Conservation (phyloP, 257 asterid species). For the Paraleonurus japonicus region DNA sequence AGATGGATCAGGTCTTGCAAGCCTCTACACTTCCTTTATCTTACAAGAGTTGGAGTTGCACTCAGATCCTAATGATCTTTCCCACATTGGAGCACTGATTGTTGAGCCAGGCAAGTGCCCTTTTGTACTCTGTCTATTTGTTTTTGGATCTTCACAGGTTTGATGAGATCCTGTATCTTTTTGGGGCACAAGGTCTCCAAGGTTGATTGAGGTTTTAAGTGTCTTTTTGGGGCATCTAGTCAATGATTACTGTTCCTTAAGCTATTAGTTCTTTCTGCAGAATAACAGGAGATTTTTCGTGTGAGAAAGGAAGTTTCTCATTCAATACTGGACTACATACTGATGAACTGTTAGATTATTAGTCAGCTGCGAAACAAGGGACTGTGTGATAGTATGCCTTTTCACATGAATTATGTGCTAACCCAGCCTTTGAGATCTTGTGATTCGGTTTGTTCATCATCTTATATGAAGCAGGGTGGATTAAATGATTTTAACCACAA, state of each 20-base stretch:
- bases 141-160: conserved; percentile 1
- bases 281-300: background rate
- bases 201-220: conserved; percentile 3
- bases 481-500: conserved; percentile 16
- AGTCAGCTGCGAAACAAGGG: background rate
- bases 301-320: conserved; percentile 17
- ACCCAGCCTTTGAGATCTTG: conserved; percentile 14
- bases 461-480: conserved; percentile 3
- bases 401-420: conserved; percentile 15
- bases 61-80: conserved; percentile 39
- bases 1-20: conserved; percentile 60
- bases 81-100: conserved; percentile 74
- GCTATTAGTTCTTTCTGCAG: conserved; percentile 10
- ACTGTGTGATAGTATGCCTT: background rate
- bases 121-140: conserved; percentile 10
- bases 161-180: background rate
- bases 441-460: background rate
- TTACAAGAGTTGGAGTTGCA: conserved; percentile 40
- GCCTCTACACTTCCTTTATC: conserved; percentile 52
- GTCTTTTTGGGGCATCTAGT: too few species aligned
- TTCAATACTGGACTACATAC: background rate
- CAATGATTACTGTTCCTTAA: background rate
- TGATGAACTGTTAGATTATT: background rate
- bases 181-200: background rate
- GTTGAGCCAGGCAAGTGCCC: conserved; percentile 78